phyloP scores from a whole-genome alignment of 1,284 basidiomycete species.

The Flammula alnicola region DNA sequence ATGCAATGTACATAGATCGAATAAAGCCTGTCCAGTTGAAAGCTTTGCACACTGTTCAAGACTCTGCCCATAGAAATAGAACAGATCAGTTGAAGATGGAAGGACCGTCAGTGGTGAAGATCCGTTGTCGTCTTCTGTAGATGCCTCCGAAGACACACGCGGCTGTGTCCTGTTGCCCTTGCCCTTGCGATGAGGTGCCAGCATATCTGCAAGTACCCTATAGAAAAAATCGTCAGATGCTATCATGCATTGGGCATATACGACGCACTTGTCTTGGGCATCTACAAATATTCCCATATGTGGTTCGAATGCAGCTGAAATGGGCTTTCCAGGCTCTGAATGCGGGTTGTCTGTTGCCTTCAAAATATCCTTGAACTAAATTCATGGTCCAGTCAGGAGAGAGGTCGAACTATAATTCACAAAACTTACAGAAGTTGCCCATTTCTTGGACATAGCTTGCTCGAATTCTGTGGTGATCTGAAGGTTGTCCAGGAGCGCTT shows the following conservation, averaged over 20 bases:
- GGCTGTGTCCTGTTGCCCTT: slow-evolving; percentile 46
- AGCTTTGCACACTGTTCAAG: slow-evolving; percentile 92
- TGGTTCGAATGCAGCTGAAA: slow-evolving; percentile 88
- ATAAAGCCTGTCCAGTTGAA: slow-evolving; percentile 81
- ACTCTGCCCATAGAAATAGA: slow-evolving; percentile 96
- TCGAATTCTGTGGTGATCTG: slow-evolving; percentile 91
- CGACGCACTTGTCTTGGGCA: slow-evolving; percentile 87
- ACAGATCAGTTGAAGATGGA: slow-evolving; percentile 94
- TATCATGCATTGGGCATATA: background rate
- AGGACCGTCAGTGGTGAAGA: slow-evolving; percentile 72
- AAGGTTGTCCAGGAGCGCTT: slow-evolving; percentile 81
- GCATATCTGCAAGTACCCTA: slow-evolving; percentile 81
- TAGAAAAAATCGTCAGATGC: background rate
- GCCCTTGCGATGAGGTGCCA: slow-evolving; percentile 74
- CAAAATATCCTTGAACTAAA: slow-evolving; percentile 66
- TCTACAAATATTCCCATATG: slow-evolving; percentile 95
- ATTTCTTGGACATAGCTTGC: slow-evolving; percentile 76
- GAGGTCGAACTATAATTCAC: background rate
- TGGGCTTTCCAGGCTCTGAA: slow-evolving; percentile 60
- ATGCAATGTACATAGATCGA: slow-evolving; percentile 80
- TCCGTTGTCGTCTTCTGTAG: slow-evolving; percentile 50
- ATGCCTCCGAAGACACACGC: slow-evolving; percentile 70
- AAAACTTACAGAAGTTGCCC: slow-evolving; percentile 70
- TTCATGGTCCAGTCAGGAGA: background rate
- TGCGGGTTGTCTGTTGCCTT: slow-evolving; percentile 51